Evolutionary conservation across 164 flowering plant species (phyloP).

Genomic region (Cinnamomum micranthum): DNA sequence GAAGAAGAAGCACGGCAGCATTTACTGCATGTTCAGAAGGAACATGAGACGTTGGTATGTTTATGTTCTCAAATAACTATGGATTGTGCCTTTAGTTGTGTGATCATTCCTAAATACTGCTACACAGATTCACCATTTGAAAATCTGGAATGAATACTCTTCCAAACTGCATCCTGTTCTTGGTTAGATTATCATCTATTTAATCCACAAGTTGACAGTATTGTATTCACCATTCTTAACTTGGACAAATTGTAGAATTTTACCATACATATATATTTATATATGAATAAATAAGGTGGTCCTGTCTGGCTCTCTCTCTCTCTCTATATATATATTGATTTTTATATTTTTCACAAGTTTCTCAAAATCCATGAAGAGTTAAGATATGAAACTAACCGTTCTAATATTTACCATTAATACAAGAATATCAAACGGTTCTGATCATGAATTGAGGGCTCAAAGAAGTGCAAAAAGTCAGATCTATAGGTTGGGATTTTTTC

Average conservation of each 20-base stretch:
- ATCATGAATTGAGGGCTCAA: too few relatives aligned
- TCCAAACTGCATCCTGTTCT: neutral
- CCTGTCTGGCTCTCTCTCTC: too few relatives aligned
- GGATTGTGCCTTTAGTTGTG: neutral
- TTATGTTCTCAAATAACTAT: neutral
- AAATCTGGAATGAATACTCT: neutral
- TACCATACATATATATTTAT: neutral
- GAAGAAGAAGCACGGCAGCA: constrained; percentile 60
- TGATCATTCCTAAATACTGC: neutral
- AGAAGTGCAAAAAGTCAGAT: too few relatives aligned
- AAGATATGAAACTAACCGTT: too few relatives aligned
- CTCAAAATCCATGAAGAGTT: too few relatives aligned
- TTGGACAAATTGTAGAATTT: neutral
- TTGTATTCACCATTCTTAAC: neutral
- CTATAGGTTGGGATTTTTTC: too few relatives aligned
- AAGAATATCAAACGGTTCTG: too few relatives aligned
- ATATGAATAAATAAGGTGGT: too few relatives aligned
- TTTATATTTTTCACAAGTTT: too few relatives aligned
- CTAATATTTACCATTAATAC: too few relatives aligned
- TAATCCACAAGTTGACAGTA: neutral
- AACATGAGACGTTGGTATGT: constrained; percentile 65
- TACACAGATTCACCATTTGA: neutral
- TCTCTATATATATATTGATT: too few relatives aligned
- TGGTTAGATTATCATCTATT: neutral
- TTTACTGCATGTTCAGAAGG: constrained; percentile 55